Evolutionary conservation across 306 rosid genomes (phyloP), one percentile per base, ranked within the genome.

Genomic region (Citrullus amarus): DNA sequence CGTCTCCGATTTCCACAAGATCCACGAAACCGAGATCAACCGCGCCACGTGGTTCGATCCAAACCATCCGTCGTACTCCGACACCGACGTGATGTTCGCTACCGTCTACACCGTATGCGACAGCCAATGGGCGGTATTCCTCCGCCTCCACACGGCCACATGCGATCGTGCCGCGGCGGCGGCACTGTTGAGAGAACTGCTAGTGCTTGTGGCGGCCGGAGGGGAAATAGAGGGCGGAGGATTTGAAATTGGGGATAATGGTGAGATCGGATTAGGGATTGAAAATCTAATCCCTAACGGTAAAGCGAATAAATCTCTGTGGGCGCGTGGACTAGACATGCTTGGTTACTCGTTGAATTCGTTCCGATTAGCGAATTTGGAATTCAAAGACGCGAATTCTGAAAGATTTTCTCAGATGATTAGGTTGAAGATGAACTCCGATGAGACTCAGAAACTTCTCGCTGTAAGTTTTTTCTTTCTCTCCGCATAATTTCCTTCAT

Each of bases 261-360:
- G 72, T 22, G 83, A 80, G 86, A 81, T 86, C 61, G 48, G 66
- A 57, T 62, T 71, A 74, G 86, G 86, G 50, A 87, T 95, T 20
- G 97, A 95, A 87, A 92, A 95, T 75, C 65, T 92, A 25, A 81
- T 95, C 14, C 98, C 98, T 0, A 84, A 79, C 7, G 92, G 88
- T 7, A 91, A 87, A 76, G 84, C 70, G 48, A 83, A 80, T 28
- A 95, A 92, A 77, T 85, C 96, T 38, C 90, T 95, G 58, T 95
- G 97, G 98, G 87, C 91, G 85, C 97, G 98, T 87, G 98, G 98
- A 0, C 39, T 89, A 34, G 98, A 95, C 91, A 22, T 95, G 90
- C 89, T 95, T 63, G 97, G 97, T 1, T 95, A 95, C 85, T 91
- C 98, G 1, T 78, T 92, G 81, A 95, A 95, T 66, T 84, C 97